Evolutionary conservation across 2,329 filamentous ascomycete species (phyloP).

Genomic region (Fusarium tjaetaba): DNA sequence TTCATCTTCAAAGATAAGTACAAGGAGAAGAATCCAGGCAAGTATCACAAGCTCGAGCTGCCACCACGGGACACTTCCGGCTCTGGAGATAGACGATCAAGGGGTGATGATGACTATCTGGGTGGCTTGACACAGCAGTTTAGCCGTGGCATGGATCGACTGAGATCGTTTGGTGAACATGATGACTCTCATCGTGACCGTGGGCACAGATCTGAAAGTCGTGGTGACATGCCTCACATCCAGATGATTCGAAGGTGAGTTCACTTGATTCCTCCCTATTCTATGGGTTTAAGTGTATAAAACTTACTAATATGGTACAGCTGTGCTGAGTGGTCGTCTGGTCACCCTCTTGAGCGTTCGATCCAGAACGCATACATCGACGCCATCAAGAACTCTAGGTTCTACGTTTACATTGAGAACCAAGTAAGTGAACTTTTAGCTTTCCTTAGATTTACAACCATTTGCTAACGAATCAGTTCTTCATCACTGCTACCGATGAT

Average conservation of each 20-base stretch:
- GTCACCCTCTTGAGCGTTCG: conserved; percentile 72
- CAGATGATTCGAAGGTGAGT: conserved; percentile 62
- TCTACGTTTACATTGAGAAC: conserved; percentile 85
- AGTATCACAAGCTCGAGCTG: conserved; percentile 54
- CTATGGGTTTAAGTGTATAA: no score
- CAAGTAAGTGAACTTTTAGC: conserved; percentile 53
- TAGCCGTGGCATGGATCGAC: conserved; percentile 51
- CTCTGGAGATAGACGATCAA: conserved; percentile 32
- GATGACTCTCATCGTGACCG: conserved; percentile 28
- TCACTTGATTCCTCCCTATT: not conserved
- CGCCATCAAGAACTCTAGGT: conserved; percentile 72
- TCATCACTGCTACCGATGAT: conserved; percentile 82
- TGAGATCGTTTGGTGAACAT: conserved; percentile 50
- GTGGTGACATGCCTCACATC: conserved; percentile 51
- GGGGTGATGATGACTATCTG: conserved; percentile 49
- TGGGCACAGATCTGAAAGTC: conserved; percentile 5
- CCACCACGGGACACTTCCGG: conserved; percentile 2
- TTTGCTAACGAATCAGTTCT: conserved; percentile 62
- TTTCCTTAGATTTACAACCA: accelerated
- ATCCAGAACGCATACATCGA: conserved; percentile 87
- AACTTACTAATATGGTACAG: conserved; percentile 44
- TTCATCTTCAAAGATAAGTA: conserved; percentile 91
- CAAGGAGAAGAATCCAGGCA: conserved; percentile 58
- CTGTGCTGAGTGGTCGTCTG: conserved; percentile 62
- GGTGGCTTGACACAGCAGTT: conserved; percentile 58